Conservation (phyloP, 331 rosid genomes). For the Spiraea crenata region DNA sequence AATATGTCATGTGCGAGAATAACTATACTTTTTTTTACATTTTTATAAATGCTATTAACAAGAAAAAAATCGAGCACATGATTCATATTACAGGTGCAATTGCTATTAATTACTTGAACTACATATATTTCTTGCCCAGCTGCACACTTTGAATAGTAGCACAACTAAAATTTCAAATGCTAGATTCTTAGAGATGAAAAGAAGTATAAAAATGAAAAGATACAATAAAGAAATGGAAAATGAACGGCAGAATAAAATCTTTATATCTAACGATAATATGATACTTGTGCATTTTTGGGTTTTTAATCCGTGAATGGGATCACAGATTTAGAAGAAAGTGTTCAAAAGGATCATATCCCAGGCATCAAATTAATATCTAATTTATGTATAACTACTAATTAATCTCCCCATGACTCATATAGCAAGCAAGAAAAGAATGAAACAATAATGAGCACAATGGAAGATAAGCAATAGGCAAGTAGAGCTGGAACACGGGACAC, state of each 20-base stretch:
- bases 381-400: constrained; percentile 10
- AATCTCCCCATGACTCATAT: background rate
- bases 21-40: no score
- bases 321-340: constrained; percentile 8
- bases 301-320: constrained; percentile 25
- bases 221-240: background rate
- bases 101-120: no score
- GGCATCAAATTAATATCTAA: background rate
- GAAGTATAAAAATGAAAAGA: background rate
- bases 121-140: background rate
- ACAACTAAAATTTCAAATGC: background rate
- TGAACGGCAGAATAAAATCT: background rate
- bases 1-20: background rate
- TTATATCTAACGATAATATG: constrained; percentile 24
- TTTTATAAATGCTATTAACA: no score
- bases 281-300: constrained; percentile 9
- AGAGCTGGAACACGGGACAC: no score
- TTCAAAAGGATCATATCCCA: background rate
- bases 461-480: no score
- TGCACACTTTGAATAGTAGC: background rate
- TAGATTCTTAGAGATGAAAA: background rate
- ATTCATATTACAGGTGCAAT: no score
- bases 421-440: background rate
- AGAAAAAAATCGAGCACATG: no score
- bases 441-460: background rate